Evolutionary conservation across 2,329 filamentous ascomycete genomes (phyloP), one percentile per base, ranked within the genome.

Genomic region (Talaromyces verruculosus): DNA sequence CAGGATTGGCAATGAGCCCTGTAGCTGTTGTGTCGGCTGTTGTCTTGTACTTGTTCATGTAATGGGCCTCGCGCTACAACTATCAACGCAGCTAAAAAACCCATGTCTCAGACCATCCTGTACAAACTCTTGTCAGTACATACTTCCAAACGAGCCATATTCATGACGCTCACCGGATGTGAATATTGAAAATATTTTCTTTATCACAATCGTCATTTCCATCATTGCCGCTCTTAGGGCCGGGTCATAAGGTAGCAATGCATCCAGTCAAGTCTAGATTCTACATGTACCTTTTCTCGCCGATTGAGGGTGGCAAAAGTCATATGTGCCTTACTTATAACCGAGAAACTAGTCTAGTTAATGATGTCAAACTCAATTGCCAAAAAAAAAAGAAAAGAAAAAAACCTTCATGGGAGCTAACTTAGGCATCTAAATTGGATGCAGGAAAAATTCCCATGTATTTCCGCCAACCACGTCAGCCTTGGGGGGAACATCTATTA

Each of bases 21-120:
- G 30, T 57, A 37, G 33, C 33, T 39, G 19, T 57, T n/a, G n/a
- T 57, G 11, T 39, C n/a, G 19, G 33, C 53, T 25, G 33, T 37
- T 57, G 30, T 57, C n/a, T 37, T 57, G 53, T 57, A 37, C 53
- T 57, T 57, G 33, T 57, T 37, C 53, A 8, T 57, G 53, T 57
- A 37, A 37, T 22, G 28, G 30, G n/a, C 53, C n/a, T 22, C 22
- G 30, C 19, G 33, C 5, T 57, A 37, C 11, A 17, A 22, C 53
- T 8, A 57, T 25, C 53, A 25, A 55, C 19, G n/a, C 53, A 57
- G 53, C 53, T 37, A 39, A 33, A 35, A 22, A 33, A 57, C 39
- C 33, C 11, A 39, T 37, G 33, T 57, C 53, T 57, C 53, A 37
- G 33, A 57, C 11, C 10, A 15, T 15, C 1, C n/a, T 25, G 19